Evolutionary conservation across 768 basidiomycete species (phyloP).

Genomic region (Tricholomella constricta): DNA sequence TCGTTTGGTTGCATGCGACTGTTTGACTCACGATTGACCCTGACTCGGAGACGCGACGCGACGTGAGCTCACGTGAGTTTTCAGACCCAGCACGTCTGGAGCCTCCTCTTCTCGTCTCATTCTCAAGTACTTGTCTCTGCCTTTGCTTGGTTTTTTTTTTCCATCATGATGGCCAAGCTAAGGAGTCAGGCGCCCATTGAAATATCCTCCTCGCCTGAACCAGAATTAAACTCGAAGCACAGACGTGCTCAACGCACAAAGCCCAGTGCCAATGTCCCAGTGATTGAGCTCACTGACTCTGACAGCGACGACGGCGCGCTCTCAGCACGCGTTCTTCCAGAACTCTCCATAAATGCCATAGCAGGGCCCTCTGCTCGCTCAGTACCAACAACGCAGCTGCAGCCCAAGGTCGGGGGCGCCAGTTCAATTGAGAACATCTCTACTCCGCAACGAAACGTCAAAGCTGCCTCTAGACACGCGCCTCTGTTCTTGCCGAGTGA

Average conservation of each 20-base stretch:
- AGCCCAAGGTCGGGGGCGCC: background rate
- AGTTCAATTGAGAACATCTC: constrained; percentile 14
- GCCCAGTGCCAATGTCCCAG: constrained; percentile 9
- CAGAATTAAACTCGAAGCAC: background rate
- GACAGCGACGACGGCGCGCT: constrained; percentile 35
- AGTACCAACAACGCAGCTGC: background rate
- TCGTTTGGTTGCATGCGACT: too few relatives aligned
- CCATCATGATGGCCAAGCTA: background rate
- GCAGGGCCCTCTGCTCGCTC: constrained; percentile 17
- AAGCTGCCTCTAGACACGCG: constrained; percentile 1
- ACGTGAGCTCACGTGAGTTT: too few relatives aligned
- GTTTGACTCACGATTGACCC: too few relatives aligned
- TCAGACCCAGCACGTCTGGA: too few relatives aligned
- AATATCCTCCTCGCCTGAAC: constrained; percentile 18
- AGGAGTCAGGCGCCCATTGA: constrained; percentile 5
- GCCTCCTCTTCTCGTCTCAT: too few relatives aligned
- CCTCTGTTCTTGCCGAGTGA: constrained; percentile 40
- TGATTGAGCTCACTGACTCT: constrained; percentile 58
- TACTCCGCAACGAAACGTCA: background rate
- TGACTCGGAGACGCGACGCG: too few relatives aligned
- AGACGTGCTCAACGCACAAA: background rate
- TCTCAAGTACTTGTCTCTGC: too few relatives aligned
- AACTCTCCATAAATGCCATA: background rate
- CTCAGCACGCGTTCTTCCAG: background rate
- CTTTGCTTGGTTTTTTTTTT: background rate